Conservation (phyloP, 805 yeast species). For the Wilhelminamyces savonicus region DNA sequence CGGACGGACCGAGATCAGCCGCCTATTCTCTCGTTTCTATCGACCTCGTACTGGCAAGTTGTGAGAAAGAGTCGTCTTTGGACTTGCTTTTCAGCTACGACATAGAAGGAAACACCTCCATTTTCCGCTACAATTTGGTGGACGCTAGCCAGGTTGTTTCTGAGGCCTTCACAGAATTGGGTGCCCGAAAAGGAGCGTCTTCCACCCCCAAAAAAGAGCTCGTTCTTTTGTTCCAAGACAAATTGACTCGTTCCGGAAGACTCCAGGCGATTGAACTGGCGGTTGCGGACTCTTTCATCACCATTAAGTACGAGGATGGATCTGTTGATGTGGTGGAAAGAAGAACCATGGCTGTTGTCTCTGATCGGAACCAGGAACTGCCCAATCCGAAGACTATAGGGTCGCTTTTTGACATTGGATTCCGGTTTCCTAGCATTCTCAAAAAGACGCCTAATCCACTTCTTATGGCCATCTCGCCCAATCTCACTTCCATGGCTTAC, state of each 20-base stretch:
- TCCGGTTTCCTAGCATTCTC: conserved; percentile 35
- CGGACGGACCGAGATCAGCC: conserved; percentile 1
- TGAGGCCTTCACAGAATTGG: conserved; percentile 25
- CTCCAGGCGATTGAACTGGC: conserved; percentile 26
- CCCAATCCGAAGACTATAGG: conserved; percentile 27
- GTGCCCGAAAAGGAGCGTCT: conserved; percentile 9
- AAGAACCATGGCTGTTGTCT: conserved; percentile 15
- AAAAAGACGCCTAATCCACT: conserved; percentile 18
- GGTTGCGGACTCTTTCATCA: conserved; percentile 33
- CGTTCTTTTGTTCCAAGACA: conserved; percentile 20
- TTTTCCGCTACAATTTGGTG: conserved; percentile 23
- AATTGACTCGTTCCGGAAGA: conserved; percentile 16
- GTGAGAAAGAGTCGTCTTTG: conserved; percentile 32
- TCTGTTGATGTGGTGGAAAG: conserved; percentile 41
- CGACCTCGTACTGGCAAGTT: conserved; percentile 41
- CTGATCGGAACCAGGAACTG: conserved; percentile 3
- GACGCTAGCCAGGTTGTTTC: conserved; percentile 17
- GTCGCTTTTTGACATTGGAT: conserved; percentile 50
- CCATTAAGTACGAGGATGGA: conserved; percentile 39
- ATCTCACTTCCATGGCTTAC: conserved; percentile 36
- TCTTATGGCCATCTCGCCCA: conserved; percentile 44
- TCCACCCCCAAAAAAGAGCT: neutral
- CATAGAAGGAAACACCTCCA: conserved; percentile 8
- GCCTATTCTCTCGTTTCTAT: conserved; percentile 17
- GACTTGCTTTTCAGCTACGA: conserved; percentile 42